Evolutionary conservation across 2,329 filamentous ascomycete species (phyloP).

Genomic region (Aspergillus caelatus): DNA sequence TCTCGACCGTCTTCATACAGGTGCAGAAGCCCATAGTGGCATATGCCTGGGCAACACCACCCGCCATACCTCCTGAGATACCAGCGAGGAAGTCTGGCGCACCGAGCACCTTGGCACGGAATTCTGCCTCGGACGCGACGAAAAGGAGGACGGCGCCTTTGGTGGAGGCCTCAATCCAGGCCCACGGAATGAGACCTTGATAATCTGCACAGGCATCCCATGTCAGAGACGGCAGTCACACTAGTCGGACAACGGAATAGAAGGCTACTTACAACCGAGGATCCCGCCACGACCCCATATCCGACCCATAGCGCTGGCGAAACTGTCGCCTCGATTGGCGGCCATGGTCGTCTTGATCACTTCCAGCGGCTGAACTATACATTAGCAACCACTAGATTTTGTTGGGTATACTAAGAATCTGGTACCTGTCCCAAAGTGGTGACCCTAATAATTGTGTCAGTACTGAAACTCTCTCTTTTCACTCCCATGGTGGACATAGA

Average conservation of each 20-base stretch:
- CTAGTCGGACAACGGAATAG: conserved; percentile 13
- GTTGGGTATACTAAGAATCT: not conserved
- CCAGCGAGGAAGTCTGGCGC: conserved; percentile 85
- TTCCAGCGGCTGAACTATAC: conserved; percentile 74
- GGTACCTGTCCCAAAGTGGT: conserved; percentile 68
- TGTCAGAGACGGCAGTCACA: conserved; percentile 20
- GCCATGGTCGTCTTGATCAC: conserved; percentile 99
- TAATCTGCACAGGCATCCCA: conserved; percentile 67
- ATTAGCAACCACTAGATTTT: not conserved
- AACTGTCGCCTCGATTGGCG: conserved; percentile 88
- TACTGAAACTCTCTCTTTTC: conserved; percentile 1
- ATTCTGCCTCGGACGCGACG: conserved; percentile 97
- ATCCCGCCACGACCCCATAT: conserved; percentile 94
- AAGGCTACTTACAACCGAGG: conserved; percentile 76
- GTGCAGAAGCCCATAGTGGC: conserved; percentile 99
- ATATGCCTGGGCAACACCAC: conserved; percentile 96
- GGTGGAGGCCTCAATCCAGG: conserved; percentile 99
- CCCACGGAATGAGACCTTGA: conserved; percentile 99
- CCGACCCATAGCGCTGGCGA: conserved; percentile 76
- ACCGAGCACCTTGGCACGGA: conserved; percentile 81
- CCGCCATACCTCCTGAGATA: conserved; percentile 87
- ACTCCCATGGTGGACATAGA: not conserved
- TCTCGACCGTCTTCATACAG: conserved; percentile 99
- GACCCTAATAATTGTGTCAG: conserved; percentile 51
- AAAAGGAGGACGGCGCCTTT: conserved; percentile 99